Evolutionary conservation across 2,329 filamentous ascomycete species (phyloP).

Genomic region (Anthostomella pinea): DNA sequence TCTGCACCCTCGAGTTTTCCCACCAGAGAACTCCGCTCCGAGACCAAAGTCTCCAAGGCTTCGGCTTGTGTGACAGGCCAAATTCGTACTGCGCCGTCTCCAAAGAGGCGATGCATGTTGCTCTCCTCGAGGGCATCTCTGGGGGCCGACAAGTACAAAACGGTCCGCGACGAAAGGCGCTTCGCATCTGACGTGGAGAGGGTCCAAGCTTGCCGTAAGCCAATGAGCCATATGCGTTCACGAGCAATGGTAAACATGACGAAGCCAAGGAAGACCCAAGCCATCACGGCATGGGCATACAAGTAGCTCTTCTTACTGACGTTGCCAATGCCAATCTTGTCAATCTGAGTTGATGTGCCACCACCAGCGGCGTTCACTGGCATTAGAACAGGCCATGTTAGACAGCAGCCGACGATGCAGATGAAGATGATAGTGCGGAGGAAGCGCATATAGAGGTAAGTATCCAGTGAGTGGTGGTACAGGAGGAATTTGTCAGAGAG

Average conservation of each 20-base stretch:
- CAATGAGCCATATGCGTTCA: slow-evolving; percentile 91
- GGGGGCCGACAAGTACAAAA: slow-evolving; percentile 88
- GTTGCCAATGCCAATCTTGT: slow-evolving; percentile 54
- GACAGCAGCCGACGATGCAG: slow-evolving; percentile 73
- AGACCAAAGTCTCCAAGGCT: slow-evolving; percentile 72
- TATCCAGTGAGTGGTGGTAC: slow-evolving; percentile 84
- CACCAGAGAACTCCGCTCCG: slow-evolving; percentile 70
- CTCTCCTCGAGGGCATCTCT: slow-evolving; percentile 69
- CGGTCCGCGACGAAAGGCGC: slow-evolving; percentile 84
- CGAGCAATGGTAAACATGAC: slow-evolving; percentile 86
- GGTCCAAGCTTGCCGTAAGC: slow-evolving; percentile 90
- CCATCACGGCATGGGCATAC: slow-evolving; percentile 78
- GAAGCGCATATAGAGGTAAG: slow-evolving; percentile 84
- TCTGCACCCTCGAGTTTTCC: slow-evolving; percentile 81
- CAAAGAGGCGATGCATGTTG: slow-evolving; percentile 74
- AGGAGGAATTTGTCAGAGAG: slow-evolving; percentile 74
- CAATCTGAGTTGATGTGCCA: slow-evolving; percentile 62
- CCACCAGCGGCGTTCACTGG: slow-evolving; percentile 83
- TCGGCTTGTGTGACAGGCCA: slow-evolving; percentile 79
- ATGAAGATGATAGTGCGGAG: slow-evolving; percentile 74
- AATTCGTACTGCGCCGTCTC: slow-evolving; percentile 72
- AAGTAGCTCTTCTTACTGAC: slow-evolving; percentile 60
- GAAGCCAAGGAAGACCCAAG: slow-evolving; percentile 83
- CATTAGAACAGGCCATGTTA: slow-evolving; percentile 83
- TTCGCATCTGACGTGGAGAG: slow-evolving; percentile 78